A percentile compares a stretch with the other conserved stretches of the same genome.
Conservation (phyloP, 305 asterid species). For the Fraxinus greggii region DNA sequence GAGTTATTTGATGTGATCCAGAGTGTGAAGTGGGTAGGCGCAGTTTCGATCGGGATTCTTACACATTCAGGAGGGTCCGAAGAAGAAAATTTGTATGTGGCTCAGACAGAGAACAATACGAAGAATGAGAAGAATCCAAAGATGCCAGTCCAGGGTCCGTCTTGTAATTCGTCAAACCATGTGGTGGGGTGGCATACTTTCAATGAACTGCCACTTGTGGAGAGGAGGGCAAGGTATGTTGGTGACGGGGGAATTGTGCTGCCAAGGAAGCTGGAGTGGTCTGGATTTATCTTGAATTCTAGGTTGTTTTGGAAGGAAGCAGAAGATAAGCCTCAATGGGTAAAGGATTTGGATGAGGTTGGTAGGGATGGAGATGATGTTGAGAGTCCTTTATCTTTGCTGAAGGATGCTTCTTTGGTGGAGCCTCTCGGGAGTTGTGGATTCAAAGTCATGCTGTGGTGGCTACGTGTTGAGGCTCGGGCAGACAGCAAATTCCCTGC, state of each 20-base stretch:
- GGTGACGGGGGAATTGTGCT: slow-evolving; percentile 83
- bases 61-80: slow-evolving; percentile 60
- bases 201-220: slow-evolving; percentile 39
- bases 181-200: slow-evolving; percentile 85
- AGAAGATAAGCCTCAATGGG: slow-evolving; percentile 67
- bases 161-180: slow-evolving; percentile 72
- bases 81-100: slow-evolving; percentile 29
- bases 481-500: slow-evolving; percentile 91
- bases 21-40: slow-evolving; percentile 81
- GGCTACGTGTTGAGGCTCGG: slow-evolving; percentile 95
- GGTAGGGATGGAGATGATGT: slow-evolving; percentile 48
- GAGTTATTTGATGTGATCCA: slow-evolving; percentile 93
- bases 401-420: slow-evolving; percentile 65
- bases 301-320: slow-evolving; percentile 74
- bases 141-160: slow-evolving; percentile 83
- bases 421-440: slow-evolving; percentile 93
- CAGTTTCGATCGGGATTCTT: slow-evolving; percentile 79
- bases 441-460: slow-evolving; percentile 73
- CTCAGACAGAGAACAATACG: slow-evolving; percentile 36
- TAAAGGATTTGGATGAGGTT: slow-evolving; percentile 60
- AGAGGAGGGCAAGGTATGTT: slow-evolving; percentile 63
- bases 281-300: slow-evolving; percentile 79
- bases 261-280: slow-evolving; percentile 91
- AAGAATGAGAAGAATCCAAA: slow-evolving; percentile 34
- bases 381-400: slow-evolving; percentile 65